Evolutionary conservation across 106 monocot species (phyloP).

Genomic region (Dactylorhiza incarnata): DNA sequence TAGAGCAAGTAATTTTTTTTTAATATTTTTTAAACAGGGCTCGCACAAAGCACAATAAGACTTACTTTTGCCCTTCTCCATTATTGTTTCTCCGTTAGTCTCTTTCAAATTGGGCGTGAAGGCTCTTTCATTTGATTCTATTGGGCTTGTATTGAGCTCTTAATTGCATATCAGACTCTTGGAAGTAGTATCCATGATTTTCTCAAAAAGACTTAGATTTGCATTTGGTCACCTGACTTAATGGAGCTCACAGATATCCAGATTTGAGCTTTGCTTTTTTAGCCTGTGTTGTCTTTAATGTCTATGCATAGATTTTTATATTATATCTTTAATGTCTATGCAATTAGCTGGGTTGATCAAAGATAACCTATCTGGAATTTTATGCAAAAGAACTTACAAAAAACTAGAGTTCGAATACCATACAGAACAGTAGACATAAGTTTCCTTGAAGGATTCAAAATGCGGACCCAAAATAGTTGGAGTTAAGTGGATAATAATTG

Average conservation of each 20-base stretch:
- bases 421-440: not conserved
- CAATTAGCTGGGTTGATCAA: not conserved
- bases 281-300: too few relatives aligned
- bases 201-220: not conserved
- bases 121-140: too few relatives aligned
- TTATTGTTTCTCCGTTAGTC: too few relatives aligned
- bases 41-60: too few relatives aligned
- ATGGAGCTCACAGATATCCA: not conserved
- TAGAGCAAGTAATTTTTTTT: too few relatives aligned
- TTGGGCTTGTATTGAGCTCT: too few relatives aligned
- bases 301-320: not conserved
- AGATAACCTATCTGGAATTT: not conserved
- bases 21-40: too few relatives aligned
- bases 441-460: not conserved
- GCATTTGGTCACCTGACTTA: not conserved
- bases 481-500: not conserved
- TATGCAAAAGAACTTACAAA: too few relatives aligned
- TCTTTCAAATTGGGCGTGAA: too few relatives aligned
- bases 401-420: too few relatives aligned
- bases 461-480: not conserved
- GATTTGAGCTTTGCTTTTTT: not conserved
- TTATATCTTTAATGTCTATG: not conserved
- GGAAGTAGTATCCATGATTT: not conserved
- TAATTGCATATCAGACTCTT: not conserved
- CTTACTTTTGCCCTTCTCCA: too few relatives aligned